These are phyloP conservation scores for Solanum pimpinellifolium DNA, from an alignment of 257 asterid genomes.

Conservation along the genomic window DNA sequence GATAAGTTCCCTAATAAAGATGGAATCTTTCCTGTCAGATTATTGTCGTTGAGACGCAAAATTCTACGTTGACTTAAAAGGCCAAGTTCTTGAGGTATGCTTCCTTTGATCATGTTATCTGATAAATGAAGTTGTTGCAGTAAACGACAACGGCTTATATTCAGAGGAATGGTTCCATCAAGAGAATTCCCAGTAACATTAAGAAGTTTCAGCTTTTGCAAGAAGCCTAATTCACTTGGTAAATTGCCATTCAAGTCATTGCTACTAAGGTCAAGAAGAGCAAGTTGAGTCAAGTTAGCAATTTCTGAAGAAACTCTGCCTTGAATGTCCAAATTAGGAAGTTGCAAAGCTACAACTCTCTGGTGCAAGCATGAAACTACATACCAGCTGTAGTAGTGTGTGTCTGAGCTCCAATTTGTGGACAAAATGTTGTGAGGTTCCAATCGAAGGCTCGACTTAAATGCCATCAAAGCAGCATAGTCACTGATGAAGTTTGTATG, in stretches of 20 bases:
- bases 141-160: conserved; percentile 11
- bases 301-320: conserved; percentile 8
- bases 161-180: conserved; percentile 18
- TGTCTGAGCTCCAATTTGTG: conserved; percentile 21
- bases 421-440: conserved; percentile 9
- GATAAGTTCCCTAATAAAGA: conserved; percentile 24
- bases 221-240: conserved; percentile 21
- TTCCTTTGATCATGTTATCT: conserved; percentile 14
- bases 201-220: conserved; percentile 14
- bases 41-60: conserved; percentile 15
- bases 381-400: conserved; percentile 25
- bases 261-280: conserved; percentile 19
- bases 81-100: conserved; percentile 26
- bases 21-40: conserved; percentile 21
- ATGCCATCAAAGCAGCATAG: conserved; percentile 22
- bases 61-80: conserved; percentile 6
- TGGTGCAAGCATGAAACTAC: conserved; percentile 24
- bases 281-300: conserved; percentile 17
- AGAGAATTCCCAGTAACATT: conserved; percentile 18
- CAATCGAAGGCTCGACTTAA: conserved; percentile 14
- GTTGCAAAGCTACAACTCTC: conserved; percentile 12
- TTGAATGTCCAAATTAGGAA: conserved; percentile 15
- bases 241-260: conserved; percentile 16
- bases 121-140: conserved; percentile 20
- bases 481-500: conserved; percentile 5